Conservation (phyloP, 768 basidiomycete genomes). For the Postia placenta region DNA sequence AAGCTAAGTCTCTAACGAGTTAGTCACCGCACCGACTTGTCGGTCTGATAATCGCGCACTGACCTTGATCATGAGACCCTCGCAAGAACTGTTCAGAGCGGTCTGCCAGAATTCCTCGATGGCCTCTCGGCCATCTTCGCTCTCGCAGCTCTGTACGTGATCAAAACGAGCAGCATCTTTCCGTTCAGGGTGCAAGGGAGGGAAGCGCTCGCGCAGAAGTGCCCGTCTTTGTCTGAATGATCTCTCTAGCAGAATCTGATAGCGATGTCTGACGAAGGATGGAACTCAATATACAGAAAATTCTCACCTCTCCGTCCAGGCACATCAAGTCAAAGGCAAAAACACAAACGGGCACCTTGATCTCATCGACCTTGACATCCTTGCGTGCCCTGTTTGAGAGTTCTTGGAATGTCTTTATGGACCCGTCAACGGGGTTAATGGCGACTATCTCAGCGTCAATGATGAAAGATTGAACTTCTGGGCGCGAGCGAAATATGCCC, state of each 20-base stretch:
- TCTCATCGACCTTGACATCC: slow-evolving; percentile 67
- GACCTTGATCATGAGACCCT: slow-evolving; percentile 94
- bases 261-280: background rate
- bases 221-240: slow-evolving; percentile 68
- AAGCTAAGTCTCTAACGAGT: slow-evolving; percentile 38
- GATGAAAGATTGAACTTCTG: slow-evolving; percentile 56
- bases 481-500: slow-evolving; percentile 37
- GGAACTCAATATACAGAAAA: slow-evolving; percentile 9
- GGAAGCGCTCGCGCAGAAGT: slow-evolving; percentile 59
- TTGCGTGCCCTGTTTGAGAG: slow-evolving; percentile 81
- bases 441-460: slow-evolving; percentile 88
- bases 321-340: slow-evolving; percentile 90
- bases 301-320: slow-evolving; percentile 66
- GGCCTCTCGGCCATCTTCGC: slow-evolving; percentile 50
- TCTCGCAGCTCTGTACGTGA: slow-evolving; percentile 71
- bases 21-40: background rate
- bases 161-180: slow-evolving; percentile 51
- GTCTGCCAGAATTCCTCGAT: slow-evolving; percentile 73
- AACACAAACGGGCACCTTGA: slow-evolving; percentile 76
- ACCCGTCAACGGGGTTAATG: slow-evolving; percentile 56
- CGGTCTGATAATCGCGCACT: too few relatives aligned
- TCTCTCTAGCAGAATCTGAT: slow-evolving; percentile 57
- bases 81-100: slow-evolving; percentile 72
- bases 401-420: slow-evolving; percentile 78
- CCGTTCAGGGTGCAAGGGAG: slow-evolving; percentile 40